phyloP scores from a whole-genome alignment of 2,329 filamentous ascomycete genomes.

The Nakataea oryzae region DNA sequence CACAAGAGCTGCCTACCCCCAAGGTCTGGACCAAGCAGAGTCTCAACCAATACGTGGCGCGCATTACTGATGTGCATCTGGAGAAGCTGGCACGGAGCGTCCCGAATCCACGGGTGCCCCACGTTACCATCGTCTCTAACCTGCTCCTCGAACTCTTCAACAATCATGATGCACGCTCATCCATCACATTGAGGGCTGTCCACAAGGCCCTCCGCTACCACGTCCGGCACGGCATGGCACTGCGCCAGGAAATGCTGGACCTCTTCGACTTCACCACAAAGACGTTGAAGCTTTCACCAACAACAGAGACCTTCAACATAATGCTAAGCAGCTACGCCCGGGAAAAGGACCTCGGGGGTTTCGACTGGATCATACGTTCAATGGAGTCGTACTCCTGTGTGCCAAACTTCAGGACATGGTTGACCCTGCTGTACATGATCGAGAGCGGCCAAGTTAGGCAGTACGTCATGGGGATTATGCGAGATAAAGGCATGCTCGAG shows the following conservation, averaged over 20 bases:
- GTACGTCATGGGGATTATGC: slow-evolving; percentile 35
- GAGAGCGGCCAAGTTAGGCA: slow-evolving; percentile 45
- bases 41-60: background rate
- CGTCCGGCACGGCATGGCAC: slow-evolving; percentile 11
- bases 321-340: slow-evolving; percentile 29
- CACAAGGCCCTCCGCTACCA: slow-evolving; percentile 34
- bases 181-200: slow-evolving; percentile 27
- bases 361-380: slow-evolving; percentile 25
- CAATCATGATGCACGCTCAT: slow-evolving; percentile 19
- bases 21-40: background rate
- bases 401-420: slow-evolving; percentile 36
- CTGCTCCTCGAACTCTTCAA: slow-evolving; percentile 28
- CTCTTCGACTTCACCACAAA: slow-evolving; percentile 17
- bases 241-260: slow-evolving; percentile 16
- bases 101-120: background rate
- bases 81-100: background rate
- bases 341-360: slow-evolving; percentile 29
- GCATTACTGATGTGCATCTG: background rate
- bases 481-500: slow-evolving; percentile 29
- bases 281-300: slow-evolving; percentile 17
- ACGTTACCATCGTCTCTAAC: slow-evolving; percentile 13
- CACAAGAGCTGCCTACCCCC: slow-evolving; percentile 1
- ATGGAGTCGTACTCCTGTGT: slow-evolving; percentile 28
- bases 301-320: slow-evolving; percentile 36
- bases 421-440: slow-evolving; percentile 39